These are phyloP conservation scores for Fraxinus cuspidata DNA, from an alignment of 257 asterid species.

Conservation along the genomic window DNA sequence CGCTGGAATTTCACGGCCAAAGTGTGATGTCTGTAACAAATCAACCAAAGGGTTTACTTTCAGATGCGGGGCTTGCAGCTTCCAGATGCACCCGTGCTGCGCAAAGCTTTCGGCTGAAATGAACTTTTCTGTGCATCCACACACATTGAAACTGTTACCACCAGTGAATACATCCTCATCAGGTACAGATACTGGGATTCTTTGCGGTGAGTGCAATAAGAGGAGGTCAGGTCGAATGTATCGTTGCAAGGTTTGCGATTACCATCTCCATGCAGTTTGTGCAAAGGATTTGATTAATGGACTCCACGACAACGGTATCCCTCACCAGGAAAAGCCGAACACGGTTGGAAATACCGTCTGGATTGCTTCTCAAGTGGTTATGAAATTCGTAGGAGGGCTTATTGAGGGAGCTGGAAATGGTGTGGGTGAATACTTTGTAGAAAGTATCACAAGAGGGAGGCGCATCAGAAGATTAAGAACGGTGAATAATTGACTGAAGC, in stretches of 20 bases:
- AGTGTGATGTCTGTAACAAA: slow-evolving; percentile 70
- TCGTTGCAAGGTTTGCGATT: slow-evolving; percentile 63
- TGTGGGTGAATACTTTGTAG: slow-evolving; percentile 59
- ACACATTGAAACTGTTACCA: slow-evolving; percentile 53
- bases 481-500: not conserved
- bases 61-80: slow-evolving; percentile 78
- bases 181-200: slow-evolving; percentile 16
- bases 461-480: slow-evolving; percentile 30
- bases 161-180: slow-evolving; percentile 14
- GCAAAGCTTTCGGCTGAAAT: slow-evolving; percentile 66
- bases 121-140: slow-evolving; percentile 47
- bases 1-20: slow-evolving; percentile 68
- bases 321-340: slow-evolving; percentile 63
- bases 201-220: slow-evolving; percentile 64
- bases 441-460: slow-evolving; percentile 57
- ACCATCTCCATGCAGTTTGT: slow-evolving; percentile 73
- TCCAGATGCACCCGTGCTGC: slow-evolving; percentile 94
- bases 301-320: slow-evolving; percentile 55
- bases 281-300: slow-evolving; percentile 72
- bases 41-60: slow-evolving; percentile 68
- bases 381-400: slow-evolving; percentile 71
- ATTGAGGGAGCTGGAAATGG: slow-evolving; percentile 85
- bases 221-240: slow-evolving; percentile 60
- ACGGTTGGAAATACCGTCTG: slow-evolving; percentile 64
- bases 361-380: slow-evolving; percentile 68